Evolutionary conservation across 1,284 basidiomycete species (phyloP), one percentile per base, ranked within the genome.

Genomic region (Microbotryum silenes-acaulis): DNA sequence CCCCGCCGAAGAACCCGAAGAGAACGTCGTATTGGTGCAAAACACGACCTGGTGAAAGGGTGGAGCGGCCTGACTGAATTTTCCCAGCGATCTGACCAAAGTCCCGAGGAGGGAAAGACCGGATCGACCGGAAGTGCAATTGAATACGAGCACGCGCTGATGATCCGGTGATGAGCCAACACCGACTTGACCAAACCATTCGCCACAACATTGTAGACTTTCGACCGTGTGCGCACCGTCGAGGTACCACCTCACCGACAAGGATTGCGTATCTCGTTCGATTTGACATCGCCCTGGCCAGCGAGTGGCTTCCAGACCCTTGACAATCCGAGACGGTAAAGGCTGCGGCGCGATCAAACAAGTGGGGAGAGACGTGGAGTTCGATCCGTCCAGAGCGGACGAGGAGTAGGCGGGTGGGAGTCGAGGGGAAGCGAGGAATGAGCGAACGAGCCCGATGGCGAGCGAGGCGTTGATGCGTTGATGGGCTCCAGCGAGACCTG

Each of bases 221-320:
- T 98, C 96, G 16, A 83, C 77, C 0, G 96, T 99, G 75, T 98
- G 96, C 16, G 94, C 93, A 1, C 96, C 96, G 74, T 98, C 96
- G 27, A 98, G 79, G 74, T 86, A 90, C 91, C 92, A 98, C 1
- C 83, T 88, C 12, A 82, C 78, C 6, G 74, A 72, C 3, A 74
- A 48, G 56, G 79, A 72, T 21, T 54, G 33, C 66, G 73, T 2
- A 84, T 91, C 87, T 4, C 69, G 63, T 8, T 96, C 84, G 1
- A 81, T 83, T 76, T 99, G 96, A 75, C 96, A 99, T 49, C 96
- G 83, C n/a, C 96, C 96, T 3, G 96, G 94, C 94, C 94, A 99
- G 63, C 80, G 83, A 0, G 92, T 83, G 18, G 81, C 78, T 65
- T 83, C 76, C 21, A 98, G 77, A 2, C 86, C 91, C 29, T 78